phyloP scores from a whole-genome alignment of 2,329 filamentous ascomycete species.

The Aspergillus amoenus region DNA sequence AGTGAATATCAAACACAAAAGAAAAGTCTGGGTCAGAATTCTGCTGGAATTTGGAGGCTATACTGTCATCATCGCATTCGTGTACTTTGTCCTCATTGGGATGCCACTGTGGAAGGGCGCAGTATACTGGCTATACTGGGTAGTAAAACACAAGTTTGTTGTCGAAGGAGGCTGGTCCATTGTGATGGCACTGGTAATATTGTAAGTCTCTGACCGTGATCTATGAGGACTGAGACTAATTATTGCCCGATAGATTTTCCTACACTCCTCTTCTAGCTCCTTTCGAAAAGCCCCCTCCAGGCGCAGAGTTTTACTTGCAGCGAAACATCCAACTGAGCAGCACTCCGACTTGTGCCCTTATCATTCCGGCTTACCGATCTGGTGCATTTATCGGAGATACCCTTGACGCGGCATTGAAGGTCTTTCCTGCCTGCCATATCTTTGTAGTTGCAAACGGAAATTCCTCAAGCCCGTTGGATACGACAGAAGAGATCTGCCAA shows the following conservation, averaged over 20 bases:
- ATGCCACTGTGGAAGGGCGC: slow-evolving; percentile 48
- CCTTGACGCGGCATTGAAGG: slow-evolving; percentile 45
- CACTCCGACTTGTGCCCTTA: slow-evolving; percentile 29
- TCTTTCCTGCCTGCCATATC: slow-evolving; percentile 48
- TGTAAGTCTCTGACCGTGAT: slow-evolving; percentile 26
- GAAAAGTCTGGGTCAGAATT: not conserved
- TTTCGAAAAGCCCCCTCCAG: slow-evolving; percentile 34
- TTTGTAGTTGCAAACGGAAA: slow-evolving; percentile 53
- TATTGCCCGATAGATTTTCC: slow-evolving; percentile 25
- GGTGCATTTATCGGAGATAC: not conserved
- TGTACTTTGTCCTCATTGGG: slow-evolving; percentile 50
- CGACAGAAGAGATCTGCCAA: slow-evolving; percentile 48
- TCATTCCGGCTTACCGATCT: not conserved
- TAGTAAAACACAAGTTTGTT: slow-evolving; percentile 42
- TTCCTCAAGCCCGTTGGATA: slow-evolving; percentile 46
- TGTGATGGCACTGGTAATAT: slow-evolving; percentile 36
- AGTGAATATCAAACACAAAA: not conserved
- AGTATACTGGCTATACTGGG: slow-evolving; percentile 45
- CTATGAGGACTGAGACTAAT: not conserved
- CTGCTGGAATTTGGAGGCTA: slow-evolving; percentile 22
- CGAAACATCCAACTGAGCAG: slow-evolving; percentile 22
- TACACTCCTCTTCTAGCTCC: slow-evolving; percentile 31
- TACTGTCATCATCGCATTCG: slow-evolving; percentile 35
- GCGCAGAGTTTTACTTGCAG: slow-evolving; percentile 14
- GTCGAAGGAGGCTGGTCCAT: slow-evolving; percentile 45